Conservation (phyloP, 805 yeast genomes). For the Suhomyces sp. region DNA sequence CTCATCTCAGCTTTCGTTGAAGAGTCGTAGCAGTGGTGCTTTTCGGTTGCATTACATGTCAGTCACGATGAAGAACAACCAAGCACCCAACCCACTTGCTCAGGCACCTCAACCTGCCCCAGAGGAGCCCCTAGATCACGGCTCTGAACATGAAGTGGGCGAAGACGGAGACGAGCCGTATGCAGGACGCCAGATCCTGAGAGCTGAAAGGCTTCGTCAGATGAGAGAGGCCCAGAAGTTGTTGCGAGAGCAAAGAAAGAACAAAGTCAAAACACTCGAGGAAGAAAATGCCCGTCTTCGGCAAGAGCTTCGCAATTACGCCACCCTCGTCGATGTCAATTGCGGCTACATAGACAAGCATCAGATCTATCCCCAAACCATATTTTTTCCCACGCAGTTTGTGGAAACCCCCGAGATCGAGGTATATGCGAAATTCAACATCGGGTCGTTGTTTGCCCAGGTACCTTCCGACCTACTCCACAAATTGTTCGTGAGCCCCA, state of each 20-base stretch:
- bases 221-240: slow-evolving; percentile 9
- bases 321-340: neutral
- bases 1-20: neutral
- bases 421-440: neutral
- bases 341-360: neutral
- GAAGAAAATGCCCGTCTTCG: neutral
- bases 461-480: neutral
- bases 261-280: slow-evolving; percentile 2
- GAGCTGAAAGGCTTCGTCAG: slow-evolving; percentile 2
- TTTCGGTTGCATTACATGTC: no score
- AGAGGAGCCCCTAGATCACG: neutral
- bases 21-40: no score
- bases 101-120: neutral
- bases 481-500: slow-evolving; percentile 2
- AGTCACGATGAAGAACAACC: neutral
- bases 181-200: neutral
- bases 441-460: neutral
- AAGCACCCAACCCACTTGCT: neutral
- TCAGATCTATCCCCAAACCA: neutral
- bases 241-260: slow-evolving; percentile 5
- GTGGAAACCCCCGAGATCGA: neutral
- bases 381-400: neutral
- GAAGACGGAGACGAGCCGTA: neutral
- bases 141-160: no score
- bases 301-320: neutral